phyloP scores from a whole-genome alignment of 78 protist species.

The Tieghemostelium lacteum region DNA sequence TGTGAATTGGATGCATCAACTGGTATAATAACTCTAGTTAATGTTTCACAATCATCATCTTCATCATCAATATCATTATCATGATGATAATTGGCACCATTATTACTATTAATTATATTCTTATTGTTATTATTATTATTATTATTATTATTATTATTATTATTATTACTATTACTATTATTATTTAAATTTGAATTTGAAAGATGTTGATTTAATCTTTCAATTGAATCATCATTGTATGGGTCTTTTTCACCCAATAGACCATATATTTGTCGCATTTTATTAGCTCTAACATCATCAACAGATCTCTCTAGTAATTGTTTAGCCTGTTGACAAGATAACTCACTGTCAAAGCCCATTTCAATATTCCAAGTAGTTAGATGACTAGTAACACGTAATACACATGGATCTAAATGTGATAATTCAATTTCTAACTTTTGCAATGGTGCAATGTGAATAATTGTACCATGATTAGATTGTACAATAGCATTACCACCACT shows the following conservation, averaged over 20 bases:
- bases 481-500: not conserved
- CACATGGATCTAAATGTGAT: slow-evolving; percentile 41
- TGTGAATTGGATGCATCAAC: slow-evolving; percentile 71
- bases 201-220: not conserved
- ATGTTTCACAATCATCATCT: not conserved
- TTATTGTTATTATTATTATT: not conserved
- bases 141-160: not conserved
- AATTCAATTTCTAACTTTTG: slow-evolving; percentile 61
- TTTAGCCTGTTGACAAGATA: slow-evolving; percentile 36
- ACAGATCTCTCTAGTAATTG: slow-evolving; percentile 42
- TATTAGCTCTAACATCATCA: slow-evolving; percentile 57
- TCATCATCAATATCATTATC: not conserved
- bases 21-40: slow-evolving; percentile 16
- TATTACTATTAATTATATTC: not conserved
- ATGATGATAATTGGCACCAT: slow-evolving; percentile 6
- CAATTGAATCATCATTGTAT: slow-evolving; percentile 16
- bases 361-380: slow-evolving; percentile 77
- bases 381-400: slow-evolving; percentile 38
- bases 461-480: slow-evolving; percentile 11
- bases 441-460: slow-evolving; percentile 64
- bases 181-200: not conserved
- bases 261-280: slow-evolving; percentile 73
- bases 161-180: not conserved
- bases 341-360: slow-evolving; percentile 60
- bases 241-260: slow-evolving; percentile 76